Conservation (phyloP, 768 basidiomycete species). For the Porpolomopsis calyptriformis region DNA sequence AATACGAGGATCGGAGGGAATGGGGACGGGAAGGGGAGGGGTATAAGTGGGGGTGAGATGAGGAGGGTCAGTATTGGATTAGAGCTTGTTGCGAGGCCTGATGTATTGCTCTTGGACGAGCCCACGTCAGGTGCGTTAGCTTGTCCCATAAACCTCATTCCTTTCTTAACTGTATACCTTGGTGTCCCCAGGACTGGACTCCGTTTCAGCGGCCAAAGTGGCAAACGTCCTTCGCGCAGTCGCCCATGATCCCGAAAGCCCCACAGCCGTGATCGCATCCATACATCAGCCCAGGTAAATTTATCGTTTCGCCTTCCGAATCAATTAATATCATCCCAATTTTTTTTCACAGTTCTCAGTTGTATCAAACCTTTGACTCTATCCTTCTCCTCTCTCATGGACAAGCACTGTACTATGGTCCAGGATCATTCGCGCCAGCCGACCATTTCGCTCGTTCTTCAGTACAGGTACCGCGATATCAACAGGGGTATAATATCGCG, state of each 20-base stretch:
- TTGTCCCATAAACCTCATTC: slow-evolving; percentile 1
- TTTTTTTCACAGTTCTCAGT: slow-evolving; percentile 44
- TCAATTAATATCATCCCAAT: neutral
- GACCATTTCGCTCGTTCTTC: slow-evolving; percentile 47
- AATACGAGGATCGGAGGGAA: slow-evolving; percentile 58
- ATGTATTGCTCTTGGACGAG: slow-evolving; percentile 80
- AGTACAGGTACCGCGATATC: slow-evolving; percentile 39
- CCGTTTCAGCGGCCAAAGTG: slow-evolving; percentile 74
- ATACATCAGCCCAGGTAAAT: slow-evolving; percentile 78
- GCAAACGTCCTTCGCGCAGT: slow-evolving; percentile 69
- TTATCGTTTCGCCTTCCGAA: slow-evolving; percentile 1
- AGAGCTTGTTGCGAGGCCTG: slow-evolving; percentile 78
- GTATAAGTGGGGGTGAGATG: slow-evolving; percentile 89
- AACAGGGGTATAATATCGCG: slow-evolving; percentile 81
- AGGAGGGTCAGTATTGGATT: slow-evolving; percentile 83
- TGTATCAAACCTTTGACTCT: slow-evolving; percentile 79
- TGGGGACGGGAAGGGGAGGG: slow-evolving; percentile 61
- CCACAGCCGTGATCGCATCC: slow-evolving; percentile 75
- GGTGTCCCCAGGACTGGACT: slow-evolving; percentile 58
- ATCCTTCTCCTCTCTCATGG: slow-evolving; percentile 74
- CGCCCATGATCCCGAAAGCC: slow-evolving; percentile 54
- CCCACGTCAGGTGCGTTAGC: slow-evolving; percentile 50
- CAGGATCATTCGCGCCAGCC: slow-evolving; percentile 59
- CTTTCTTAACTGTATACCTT: neutral
- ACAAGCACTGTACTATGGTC: slow-evolving; percentile 67